These are phyloP conservation scores for Acacia crassicarpa DNA, from an alignment of 306 rosid genomes.

Conservation along the genomic window DNA sequence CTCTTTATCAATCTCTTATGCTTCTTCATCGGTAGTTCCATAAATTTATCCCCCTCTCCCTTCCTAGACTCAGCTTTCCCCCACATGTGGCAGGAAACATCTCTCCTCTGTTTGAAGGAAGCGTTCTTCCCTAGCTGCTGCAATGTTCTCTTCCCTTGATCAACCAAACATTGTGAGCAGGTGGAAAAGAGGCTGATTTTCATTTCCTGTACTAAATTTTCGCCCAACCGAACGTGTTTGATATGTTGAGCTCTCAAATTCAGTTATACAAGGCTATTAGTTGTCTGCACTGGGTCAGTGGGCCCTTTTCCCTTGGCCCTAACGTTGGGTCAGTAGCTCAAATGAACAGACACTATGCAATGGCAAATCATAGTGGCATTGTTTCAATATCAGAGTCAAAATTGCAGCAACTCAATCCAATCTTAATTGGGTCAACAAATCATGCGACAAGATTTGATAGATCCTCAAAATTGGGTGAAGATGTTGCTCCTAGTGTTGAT, in stretches of 20 bases:
- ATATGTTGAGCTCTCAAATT: slow-evolving; percentile 41
- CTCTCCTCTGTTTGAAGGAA: neutral
- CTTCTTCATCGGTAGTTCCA: neutral
- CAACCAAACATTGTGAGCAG: neutral
- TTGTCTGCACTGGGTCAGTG: slow-evolving; percentile 24
- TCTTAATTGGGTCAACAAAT: slow-evolving; percentile 33
- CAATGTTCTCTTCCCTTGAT: neutral
- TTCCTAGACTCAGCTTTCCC: neutral
- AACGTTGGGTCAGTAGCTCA: slow-evolving; percentile 17
- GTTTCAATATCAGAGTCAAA: slow-evolving; percentile 42
- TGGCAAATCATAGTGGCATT: slow-evolving; percentile 6
- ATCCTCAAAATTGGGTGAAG: slow-evolving; percentile 27
- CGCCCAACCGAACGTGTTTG: neutral
- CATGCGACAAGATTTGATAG: slow-evolving; percentile 16
- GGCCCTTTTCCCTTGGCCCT: slow-evolving; percentile 15
- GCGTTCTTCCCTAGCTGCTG: neutral
- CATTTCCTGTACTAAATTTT: neutral
- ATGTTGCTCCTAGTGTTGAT: slow-evolving; percentile 31
- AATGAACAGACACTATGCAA: slow-evolving; percentile 12
- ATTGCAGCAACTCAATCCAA: slow-evolving; percentile 18
- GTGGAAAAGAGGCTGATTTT: neutral
- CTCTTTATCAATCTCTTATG: neutral
- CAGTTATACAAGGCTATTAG: slow-evolving; percentile 32
- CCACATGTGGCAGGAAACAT: neutral
- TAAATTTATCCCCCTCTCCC: neutral